These are phyloP conservation scores for Pulveroboletus sp. DNA, from an alignment of 768 basidiomycete genomes.

Conservation along the genomic window DNA sequence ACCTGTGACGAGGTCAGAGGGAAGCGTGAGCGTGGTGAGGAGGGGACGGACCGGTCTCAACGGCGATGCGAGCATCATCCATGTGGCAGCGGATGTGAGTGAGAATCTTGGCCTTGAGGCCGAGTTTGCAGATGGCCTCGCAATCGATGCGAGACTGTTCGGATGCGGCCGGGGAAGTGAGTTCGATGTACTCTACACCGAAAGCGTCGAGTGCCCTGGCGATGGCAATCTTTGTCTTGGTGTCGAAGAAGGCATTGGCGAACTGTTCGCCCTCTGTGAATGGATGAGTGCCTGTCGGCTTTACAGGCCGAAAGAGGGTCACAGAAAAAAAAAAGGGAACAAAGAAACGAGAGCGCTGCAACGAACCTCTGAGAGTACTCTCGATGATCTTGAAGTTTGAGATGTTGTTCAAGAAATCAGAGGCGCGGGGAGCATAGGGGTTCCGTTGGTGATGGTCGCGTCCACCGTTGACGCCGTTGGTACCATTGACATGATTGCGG, in stretches of 20 bases:
- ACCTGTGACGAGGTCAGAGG: conserved; percentile 41
- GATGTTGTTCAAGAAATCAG: conserved; percentile 88
- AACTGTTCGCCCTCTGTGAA: conserved; percentile 93
- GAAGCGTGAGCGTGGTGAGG: neutral
- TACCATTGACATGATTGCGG: conserved; percentile 29
- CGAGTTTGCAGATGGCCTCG: conserved; percentile 98
- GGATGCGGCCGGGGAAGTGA: conserved; percentile 96
- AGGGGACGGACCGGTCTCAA: conserved; percentile 79
- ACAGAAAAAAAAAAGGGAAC: neutral
- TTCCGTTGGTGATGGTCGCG: conserved; percentile 48
- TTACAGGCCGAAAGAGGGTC: neutral
- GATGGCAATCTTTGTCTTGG: conserved; percentile 99
- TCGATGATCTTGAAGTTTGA: conserved; percentile 97
- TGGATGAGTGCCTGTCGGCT: conserved; percentile 8
- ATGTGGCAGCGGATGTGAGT: conserved; percentile 99
- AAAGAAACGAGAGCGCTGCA: neutral
- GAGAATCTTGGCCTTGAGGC: conserved; percentile 92
- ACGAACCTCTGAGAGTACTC: conserved; percentile 87
- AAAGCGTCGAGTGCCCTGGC: conserved; percentile 97
- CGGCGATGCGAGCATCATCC: conserved; percentile 98
- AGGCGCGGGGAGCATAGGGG: conserved; percentile 86
- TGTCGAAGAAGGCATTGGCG: conserved; percentile 99
- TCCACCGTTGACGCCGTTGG: conserved; percentile 35
- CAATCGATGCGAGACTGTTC: conserved; percentile 93
- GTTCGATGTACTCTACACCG: conserved; percentile 99